Evolutionary conservation across 768 basidiomycete genomes (phyloP).

Genomic region (Termitomyces sp.): DNA sequence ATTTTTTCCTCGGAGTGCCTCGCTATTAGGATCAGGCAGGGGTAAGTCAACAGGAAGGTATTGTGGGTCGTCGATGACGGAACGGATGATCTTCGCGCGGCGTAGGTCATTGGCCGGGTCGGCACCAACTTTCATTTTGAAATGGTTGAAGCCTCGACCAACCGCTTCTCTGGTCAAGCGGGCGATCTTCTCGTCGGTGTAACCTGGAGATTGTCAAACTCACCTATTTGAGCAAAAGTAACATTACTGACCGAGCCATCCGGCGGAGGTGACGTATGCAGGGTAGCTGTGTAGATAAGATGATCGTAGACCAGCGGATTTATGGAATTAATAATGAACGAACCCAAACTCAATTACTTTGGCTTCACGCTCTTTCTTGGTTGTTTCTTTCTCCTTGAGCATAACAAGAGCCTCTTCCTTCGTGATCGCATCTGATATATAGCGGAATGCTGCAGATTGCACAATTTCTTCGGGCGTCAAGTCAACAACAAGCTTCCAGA

Average conservation of each 20-base stretch:
- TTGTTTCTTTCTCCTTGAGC: constrained; percentile 69
- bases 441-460: constrained; percentile 70
- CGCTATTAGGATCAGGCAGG: constrained; percentile 54
- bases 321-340: constrained; percentile 7
- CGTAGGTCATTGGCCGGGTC: constrained; percentile 77
- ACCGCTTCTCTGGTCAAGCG: constrained; percentile 85
- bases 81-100: constrained; percentile 84
- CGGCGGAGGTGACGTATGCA: constrained; percentile 90
- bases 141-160: constrained; percentile 89
- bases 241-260: constrained; percentile 66
- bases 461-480: constrained; percentile 86
- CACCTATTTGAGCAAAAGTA: neutral
- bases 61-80: constrained; percentile 90
- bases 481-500: constrained; percentile 93
- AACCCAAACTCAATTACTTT: constrained; percentile 68
- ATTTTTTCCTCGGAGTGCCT: constrained; percentile 79
- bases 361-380: constrained; percentile 74
- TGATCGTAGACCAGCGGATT: neutral
- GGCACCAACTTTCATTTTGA: constrained; percentile 98
- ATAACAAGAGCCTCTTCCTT: constrained; percentile 83
- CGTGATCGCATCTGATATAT: constrained; percentile 92
- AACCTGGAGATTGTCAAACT: constrained; percentile 41
- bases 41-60: constrained; percentile 59
- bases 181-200: constrained; percentile 88
- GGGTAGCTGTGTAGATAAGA: constrained; percentile 65